Percentiles rank a stretch among this genome's conserved stretches.
phyloP scores from a whole-genome alignment of 176 grass and related monocot genomes.

The Pontederia crassipes region DNA sequence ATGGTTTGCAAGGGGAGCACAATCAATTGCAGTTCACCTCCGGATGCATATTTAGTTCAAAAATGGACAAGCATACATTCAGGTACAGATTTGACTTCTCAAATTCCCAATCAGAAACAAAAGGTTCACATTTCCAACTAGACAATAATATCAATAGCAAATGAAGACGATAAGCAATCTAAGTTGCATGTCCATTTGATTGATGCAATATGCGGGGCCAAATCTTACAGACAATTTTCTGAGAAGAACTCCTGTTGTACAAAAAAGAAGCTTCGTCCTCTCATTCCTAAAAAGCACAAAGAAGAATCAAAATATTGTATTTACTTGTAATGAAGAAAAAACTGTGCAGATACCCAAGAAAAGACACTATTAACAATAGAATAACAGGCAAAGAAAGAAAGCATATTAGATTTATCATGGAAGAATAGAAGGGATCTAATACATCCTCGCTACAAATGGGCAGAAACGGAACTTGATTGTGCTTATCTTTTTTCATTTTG shows the following conservation, averaged over 20 bases:
- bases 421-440: too few relatives aligned
- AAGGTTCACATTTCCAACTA: not conserved
- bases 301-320: slow-evolving; percentile 10
- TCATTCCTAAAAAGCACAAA: slow-evolving; percentile 62
- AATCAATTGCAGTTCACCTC: too few relatives aligned
- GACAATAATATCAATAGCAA: not conserved
- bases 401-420: too few relatives aligned
- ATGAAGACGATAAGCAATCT: not conserved
- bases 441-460: too few relatives aligned
- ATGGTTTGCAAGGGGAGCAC: not conserved
- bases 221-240: slow-evolving; percentile 76
- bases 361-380: slow-evolving; percentile 1
- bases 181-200: slow-evolving; percentile 8
- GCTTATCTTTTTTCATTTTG: too few relatives aligned
- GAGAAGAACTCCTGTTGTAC: slow-evolving; percentile 94
- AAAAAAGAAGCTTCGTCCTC: slow-evolving; percentile 85
- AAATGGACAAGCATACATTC: too few relatives aligned
- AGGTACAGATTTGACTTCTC: too few relatives aligned
- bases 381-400: too few relatives aligned
- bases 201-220: slow-evolving; percentile 6
- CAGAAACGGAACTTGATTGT: too few relatives aligned
- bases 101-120: too few relatives aligned
- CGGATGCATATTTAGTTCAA: too few relatives aligned
- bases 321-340: slow-evolving; percentile 3
- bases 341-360: not conserved